A percentile compares a stretch with the other conserved stretches of the same genome.
phyloP scores from a whole-genome alignment of 148 eudicot genomes.

The Bassia scoparia region DNA sequence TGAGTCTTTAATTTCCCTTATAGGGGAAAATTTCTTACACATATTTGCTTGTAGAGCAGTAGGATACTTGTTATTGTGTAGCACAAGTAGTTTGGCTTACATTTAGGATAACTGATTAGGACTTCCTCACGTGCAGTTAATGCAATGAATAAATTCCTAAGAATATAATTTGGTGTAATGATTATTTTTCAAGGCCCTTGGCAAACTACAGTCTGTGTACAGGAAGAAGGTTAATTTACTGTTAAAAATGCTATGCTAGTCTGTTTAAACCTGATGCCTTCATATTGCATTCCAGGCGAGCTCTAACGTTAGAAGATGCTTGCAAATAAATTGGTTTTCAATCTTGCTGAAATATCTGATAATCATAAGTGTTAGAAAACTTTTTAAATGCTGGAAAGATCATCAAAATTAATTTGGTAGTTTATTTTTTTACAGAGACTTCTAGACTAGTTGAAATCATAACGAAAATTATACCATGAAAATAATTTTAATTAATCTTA shows the following conservation, averaged over 20 bases:
- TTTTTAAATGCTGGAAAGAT: too few relatives aligned
- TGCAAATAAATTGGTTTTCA: background rate
- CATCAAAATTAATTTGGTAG: too few relatives aligned
- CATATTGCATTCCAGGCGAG: too few relatives aligned
- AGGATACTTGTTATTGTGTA: background rate
- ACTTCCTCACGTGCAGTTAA: background rate
- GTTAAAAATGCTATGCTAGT: background rate
- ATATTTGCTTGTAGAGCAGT: background rate
- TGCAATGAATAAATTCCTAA: background rate
- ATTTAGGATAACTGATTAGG: background rate
- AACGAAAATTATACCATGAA: too few relatives aligned
- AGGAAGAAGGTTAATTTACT: background rate
- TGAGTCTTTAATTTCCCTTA: conserved; percentile 34
- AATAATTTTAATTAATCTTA: too few relatives aligned
- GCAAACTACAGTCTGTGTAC: background rate
- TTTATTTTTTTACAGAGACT: too few relatives aligned
- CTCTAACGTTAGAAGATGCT: too few relatives aligned
- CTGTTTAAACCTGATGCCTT: too few relatives aligned
- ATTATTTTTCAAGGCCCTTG: background rate
- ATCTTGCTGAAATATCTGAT: background rate
- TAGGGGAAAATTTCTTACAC: background rate
- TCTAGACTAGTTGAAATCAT: too few relatives aligned
- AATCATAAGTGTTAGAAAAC: background rate
- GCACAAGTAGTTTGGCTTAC: background rate
- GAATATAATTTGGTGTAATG: background rate